Evolutionary conservation across 129 eudicot species (phyloP), one percentile per base, ranked within the genome.

Genomic region (Pseudognaphalium luteoalbum): DNA sequence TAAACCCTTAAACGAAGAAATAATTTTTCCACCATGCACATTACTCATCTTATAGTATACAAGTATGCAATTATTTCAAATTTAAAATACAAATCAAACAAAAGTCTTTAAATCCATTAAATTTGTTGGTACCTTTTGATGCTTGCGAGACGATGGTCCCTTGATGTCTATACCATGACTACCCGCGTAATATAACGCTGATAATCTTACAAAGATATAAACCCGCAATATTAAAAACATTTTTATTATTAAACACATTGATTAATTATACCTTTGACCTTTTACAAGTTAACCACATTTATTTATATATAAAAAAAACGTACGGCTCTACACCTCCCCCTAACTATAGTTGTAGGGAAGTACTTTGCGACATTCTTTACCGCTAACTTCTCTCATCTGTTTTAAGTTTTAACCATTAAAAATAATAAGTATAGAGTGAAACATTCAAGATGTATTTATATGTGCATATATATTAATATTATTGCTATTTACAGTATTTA

Each of bases 151-250:
- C 15, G 87, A 61, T 58, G 99, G 99, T 65, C 97, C 92, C 81
- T 83, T 89, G 70, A 94, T 94, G 88, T 94, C 99, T 97, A 94
- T 94, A 0, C 99, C 99, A 79, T 94, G 99, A 69, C 99, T 94
- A 15, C 99, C 99, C 1, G 99, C 99, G 64, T 94, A 94, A 42
- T 91, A 94, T 30, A 94, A 86, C 79, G 91, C 96, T 3, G 91
- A 77, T 72, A 94, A 66, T 78, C 84, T 82, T 30, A 94, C 97
- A 70, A 91, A 94, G 58, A 59, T 88, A 66, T 85, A 82, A 4
- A 94, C 98, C 98, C 90, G 72, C 68, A 72, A 56, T 73, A 52
- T 42, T 14, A 16, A 52, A 42, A 10, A 42, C 51, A 7, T 52
- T 52, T 56, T n/a, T 17, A 0, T 56, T n/a, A 16, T 56, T 5